phyloP scores from a whole-genome alignment of 176 grass and related monocot species.

The Dactylis glomerata region DNA sequence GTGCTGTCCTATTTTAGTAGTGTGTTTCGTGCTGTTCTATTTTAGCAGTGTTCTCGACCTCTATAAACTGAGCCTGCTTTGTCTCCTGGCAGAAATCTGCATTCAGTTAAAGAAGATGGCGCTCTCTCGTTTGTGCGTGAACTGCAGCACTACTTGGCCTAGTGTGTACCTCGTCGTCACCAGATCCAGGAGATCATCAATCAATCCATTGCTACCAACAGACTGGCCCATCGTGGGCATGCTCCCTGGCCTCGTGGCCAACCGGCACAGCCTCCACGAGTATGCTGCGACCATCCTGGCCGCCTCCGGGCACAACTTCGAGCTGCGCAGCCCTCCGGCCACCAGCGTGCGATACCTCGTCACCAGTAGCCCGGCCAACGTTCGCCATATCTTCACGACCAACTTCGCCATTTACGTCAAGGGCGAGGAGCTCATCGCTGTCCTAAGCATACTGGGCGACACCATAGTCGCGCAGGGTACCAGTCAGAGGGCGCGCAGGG shows the following conservation, averaged over 20 bases:
- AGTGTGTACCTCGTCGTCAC: not conserved
- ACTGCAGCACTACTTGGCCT: not conserved
- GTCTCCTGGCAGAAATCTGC: not conserved
- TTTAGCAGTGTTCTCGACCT: not conserved
- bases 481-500: too few species aligned
- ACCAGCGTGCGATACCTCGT: too few species aligned
- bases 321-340: too few species aligned
- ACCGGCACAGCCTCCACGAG: not conserved
- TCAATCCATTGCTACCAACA: not conserved
- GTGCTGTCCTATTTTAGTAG: too few species aligned
- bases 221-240: not conserved
- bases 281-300: not conserved
- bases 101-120: not conserved
- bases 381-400: too few species aligned
- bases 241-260: not conserved
- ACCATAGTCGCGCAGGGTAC: too few species aligned
- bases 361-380: too few species aligned
- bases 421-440: too few species aligned
- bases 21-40: too few species aligned
- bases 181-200: not conserved
- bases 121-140: not conserved
- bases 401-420: too few species aligned
- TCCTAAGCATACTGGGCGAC: too few species aligned
- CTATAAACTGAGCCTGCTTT: not conserved
- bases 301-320: not conserved